Base-by-base conservation (phyloP, 1,284 basidiomycete species). In the Rhodotorula sp. region DNA sequence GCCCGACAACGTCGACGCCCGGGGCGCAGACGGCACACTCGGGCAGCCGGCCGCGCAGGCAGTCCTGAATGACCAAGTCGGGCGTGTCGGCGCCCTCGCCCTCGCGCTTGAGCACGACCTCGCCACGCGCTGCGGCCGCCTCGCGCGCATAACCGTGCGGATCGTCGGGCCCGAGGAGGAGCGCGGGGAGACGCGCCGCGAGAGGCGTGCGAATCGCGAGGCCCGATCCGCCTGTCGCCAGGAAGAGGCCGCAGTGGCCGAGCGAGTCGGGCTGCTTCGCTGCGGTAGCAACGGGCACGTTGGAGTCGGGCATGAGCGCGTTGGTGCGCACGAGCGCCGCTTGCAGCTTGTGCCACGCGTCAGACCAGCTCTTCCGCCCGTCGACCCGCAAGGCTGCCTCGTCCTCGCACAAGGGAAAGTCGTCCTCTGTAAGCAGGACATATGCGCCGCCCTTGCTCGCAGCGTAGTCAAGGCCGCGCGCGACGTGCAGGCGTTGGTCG, bases 1-100 rank as follows among this genome's bases (percentile, higher is more conserved):
- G 46, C 17, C 25, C 59, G 3, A 23, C 48, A 1, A 42, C 49
- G 5, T 17, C n/a, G 9, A 13, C 55, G 3, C 58, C 57, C 23
- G 72, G 66, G 27, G 69, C 72, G 42, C 72, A 73, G 13, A 66
- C 25, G 23, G 55, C 48, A 48, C 72, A 73, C 56, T 61, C 66
- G 25, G 53, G 25, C 4, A 71, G 17, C 10, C 63, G 42, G 13
- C 72, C 72, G 12, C 72, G 61, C 19, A 73, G 56, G 49, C 72
- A 73, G 46, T 73, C 72, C 59, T 73, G 72, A 50, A 73, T 68
- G 54, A 73, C 72, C 7, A 73, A 42, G 56, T 73, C 72, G 49
- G 72, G 72, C 50, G 72, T 73, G 54, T 73, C 72, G 54, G 72
- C 72, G 42, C 62, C 72, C 14, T 71, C 69, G 34, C 70, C 72